These are phyloP conservation scores for Trypanosoma brucei DNA, from an alignment of 208 protist species.

Conservation along the genomic window DNA sequence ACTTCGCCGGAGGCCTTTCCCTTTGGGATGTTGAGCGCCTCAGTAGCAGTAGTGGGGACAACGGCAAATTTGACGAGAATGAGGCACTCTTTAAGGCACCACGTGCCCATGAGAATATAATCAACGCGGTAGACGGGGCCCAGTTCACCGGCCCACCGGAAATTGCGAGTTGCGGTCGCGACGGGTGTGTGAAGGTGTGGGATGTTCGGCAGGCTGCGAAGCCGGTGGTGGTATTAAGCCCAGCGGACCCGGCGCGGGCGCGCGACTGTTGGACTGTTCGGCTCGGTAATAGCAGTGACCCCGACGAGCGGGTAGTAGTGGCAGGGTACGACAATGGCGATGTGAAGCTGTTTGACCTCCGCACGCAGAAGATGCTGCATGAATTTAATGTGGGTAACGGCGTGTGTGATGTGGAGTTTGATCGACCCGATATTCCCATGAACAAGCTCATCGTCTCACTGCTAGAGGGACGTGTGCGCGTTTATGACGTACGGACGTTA, in stretches of 20 bases:
- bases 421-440: constrained; percentile 90
- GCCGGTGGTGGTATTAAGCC: constrained; percentile 81
- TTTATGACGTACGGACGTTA: constrained; percentile 87
- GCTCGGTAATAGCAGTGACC: constrained; percentile 89
- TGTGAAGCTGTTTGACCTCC: constrained; percentile 93
- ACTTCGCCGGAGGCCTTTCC: constrained; percentile 82
- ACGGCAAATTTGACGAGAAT: background rate
- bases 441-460: constrained; percentile 92
- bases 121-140: constrained; percentile 93
- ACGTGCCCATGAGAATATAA: constrained; percentile 89
- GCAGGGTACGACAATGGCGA: constrained; percentile 95
- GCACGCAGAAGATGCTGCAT: constrained; percentile 83
- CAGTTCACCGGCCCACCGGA: constrained; percentile 82
- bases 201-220: constrained; percentile 84
- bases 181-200: constrained; percentile 92
- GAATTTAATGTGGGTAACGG: constrained; percentile 93
- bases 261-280: constrained; percentile 92
- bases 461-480: constrained; percentile 80
- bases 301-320: constrained; percentile 87
- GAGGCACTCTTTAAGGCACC: constrained; percentile 44
- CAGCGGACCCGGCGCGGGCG: constrained; percentile 43
- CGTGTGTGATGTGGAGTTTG: constrained; percentile 90
- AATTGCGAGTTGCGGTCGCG: constrained; percentile 81
- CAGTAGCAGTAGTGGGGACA: constrained; percentile 1
- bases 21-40: constrained; percentile 82